Conservation (phyloP, 768 basidiomycete species). For the Thelephora aurantiotincta region DNA sequence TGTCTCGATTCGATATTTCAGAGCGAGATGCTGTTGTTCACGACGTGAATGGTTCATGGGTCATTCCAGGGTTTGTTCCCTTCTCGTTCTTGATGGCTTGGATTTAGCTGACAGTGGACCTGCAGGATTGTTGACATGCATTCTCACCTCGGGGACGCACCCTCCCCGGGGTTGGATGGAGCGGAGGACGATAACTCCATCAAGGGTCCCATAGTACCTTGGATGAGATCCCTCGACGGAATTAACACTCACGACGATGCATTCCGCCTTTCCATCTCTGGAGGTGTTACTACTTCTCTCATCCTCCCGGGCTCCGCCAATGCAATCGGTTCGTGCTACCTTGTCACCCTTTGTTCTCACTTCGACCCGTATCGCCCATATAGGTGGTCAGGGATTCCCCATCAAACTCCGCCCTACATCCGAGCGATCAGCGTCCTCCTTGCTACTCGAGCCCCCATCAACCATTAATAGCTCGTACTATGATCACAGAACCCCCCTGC, state of each 20-base stretch:
- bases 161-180: constrained; percentile 15
- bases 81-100: background rate
- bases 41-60: constrained; percentile 58
- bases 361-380: constrained; percentile 3
- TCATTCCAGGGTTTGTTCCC: constrained; percentile 50
- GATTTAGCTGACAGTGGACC: background rate
- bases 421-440: constrained; percentile 56
- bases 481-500: constrained; percentile 29
- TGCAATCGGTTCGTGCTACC: constrained; percentile 25
- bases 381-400: constrained; percentile 62
- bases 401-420: constrained; percentile 66
- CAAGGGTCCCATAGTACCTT: constrained; percentile 23
- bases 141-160: constrained; percentile 26
- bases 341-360: background rate
- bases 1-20: constrained; percentile 14
- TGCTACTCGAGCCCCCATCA: constrained; percentile 67
- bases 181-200: constrained; percentile 29
- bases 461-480: constrained; percentile 37
- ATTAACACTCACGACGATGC: constrained; percentile 73
- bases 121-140: constrained; percentile 29
- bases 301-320: constrained; percentile 63
- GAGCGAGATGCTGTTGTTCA: constrained; percentile 31
- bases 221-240: constrained; percentile 65
- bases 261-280: constrained; percentile 54
- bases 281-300: constrained; percentile 68